These are phyloP conservation scores for Globisporangium cylindrosporum DNA, from an alignment of 352 stramenopile species.

Conservation along the genomic window DNA sequence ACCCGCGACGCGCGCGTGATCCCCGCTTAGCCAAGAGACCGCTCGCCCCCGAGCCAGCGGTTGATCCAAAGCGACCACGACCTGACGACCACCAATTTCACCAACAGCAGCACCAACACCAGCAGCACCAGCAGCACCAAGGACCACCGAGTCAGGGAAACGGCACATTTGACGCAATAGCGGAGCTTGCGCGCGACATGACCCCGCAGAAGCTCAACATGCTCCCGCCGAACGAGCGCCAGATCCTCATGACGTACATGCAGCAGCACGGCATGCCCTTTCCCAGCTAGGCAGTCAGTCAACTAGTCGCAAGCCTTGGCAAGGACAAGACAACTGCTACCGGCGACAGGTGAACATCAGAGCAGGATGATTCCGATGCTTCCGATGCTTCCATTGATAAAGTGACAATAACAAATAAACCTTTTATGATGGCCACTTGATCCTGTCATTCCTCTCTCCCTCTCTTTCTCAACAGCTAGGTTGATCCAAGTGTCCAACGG, in stretches of 20 bases:
- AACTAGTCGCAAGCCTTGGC: background rate
- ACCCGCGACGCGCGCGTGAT: conserved; percentile 54
- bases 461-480: background rate
- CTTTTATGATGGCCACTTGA: background rate
- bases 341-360: background rate
- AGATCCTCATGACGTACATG: conserved; percentile 81
- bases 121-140: background rate
- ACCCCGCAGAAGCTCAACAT: conserved; percentile 80
- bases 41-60: conserved; percentile 3
- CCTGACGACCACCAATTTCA: conserved; percentile 20
- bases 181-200: conserved; percentile 75
- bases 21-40: conserved; percentile 40
- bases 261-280: conserved; percentile 77
- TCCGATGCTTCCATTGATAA: background rate
- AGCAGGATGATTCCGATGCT: background rate
- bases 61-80: conserved; percentile 6
- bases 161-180: conserved; percentile 58
- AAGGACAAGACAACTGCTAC: background rate
- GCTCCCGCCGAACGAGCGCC: conserved; percentile 70
- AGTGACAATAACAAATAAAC: background rate
- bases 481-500: no score
- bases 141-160: background rate
- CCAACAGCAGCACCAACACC: conserved; percentile 3
- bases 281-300: conserved; percentile 7
- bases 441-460: background rate